phyloP scores from a whole-genome alignment of 2,329 filamentous ascomycete species.

The Capronia americana region DNA sequence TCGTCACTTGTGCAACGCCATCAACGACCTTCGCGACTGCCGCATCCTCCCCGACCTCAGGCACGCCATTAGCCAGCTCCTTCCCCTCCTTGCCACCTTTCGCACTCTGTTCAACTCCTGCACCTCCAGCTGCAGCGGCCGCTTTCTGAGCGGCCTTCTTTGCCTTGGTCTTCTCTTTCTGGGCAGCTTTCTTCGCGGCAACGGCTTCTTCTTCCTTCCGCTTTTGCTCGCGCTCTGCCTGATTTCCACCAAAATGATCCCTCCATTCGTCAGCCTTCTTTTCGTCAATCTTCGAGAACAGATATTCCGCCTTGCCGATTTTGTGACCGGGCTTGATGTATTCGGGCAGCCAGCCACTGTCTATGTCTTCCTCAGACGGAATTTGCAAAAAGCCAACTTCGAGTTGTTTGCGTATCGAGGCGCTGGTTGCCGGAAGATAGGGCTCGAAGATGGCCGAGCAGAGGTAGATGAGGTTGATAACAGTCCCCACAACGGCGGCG shows the following conservation, averaged over 20 bases:
- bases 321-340: constrained; percentile 74
- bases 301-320: constrained; percentile 78
- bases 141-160: constrained; percentile 41
- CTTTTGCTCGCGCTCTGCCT: constrained; percentile 71
- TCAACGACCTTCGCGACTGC: constrained; percentile 50
- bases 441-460: constrained; percentile 79
- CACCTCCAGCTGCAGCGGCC: constrained; percentile 26
- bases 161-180: constrained; percentile 46
- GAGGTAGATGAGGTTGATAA: constrained; percentile 82
- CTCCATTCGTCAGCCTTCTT: constrained; percentile 86
- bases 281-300: constrained; percentile 82
- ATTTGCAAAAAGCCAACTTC: constrained; percentile 65
- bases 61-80: constrained; percentile 45
- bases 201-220: constrained; percentile 62
- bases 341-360: constrained; percentile 66
- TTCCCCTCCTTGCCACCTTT: constrained; percentile 39
- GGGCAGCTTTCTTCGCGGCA: constrained; percentile 48
- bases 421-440: constrained; percentile 82
- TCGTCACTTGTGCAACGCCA: constrained; percentile 51
- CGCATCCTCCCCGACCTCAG: constrained; percentile 44
- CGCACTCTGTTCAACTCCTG: constrained; percentile 44
- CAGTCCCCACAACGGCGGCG: constrained; percentile 73
- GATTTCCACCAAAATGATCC: constrained; percentile 72
- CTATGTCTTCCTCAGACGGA: constrained; percentile 57
- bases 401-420: constrained; percentile 78